These are phyloP conservation scores for Lizanozyma gosingica DNA, from an alignment of 1,139 yeast species.

Conservation along the genomic window DNA sequence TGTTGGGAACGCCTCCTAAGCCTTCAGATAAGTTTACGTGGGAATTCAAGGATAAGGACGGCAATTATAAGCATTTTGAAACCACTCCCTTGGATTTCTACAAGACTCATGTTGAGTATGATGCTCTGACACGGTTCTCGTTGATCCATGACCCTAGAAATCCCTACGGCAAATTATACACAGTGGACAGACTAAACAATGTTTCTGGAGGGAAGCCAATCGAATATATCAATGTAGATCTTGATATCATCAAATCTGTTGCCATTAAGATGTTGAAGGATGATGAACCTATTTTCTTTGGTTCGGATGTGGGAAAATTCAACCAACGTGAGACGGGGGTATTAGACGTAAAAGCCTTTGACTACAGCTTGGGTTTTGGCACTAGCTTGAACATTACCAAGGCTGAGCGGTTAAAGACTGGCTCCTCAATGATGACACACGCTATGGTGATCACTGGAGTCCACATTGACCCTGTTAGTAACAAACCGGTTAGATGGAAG, in stretches of 20 bases:
- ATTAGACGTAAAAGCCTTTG: slow-evolving; percentile 63
- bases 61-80: slow-evolving; percentile 42
- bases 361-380: slow-evolving; percentile 57
- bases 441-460: slow-evolving; percentile 79
- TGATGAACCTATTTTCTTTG: slow-evolving; percentile 75
- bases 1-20: slow-evolving; percentile 71
- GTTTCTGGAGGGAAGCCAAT: slow-evolving; percentile 60
- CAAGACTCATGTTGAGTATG: slow-evolving; percentile 41
- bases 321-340: slow-evolving; percentile 53
- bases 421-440: slow-evolving; percentile 66
- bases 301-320: slow-evolving; percentile 76
- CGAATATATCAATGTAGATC: slow-evolving; percentile 58
- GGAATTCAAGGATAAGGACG: slow-evolving; percentile 71
- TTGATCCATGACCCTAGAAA: slow-evolving; percentile 78
- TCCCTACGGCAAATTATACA: slow-evolving; percentile 48
- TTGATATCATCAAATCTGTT: slow-evolving; percentile 45
- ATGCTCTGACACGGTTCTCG: slow-evolving; percentile 50
- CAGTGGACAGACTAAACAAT: slow-evolving; percentile 68
- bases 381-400: slow-evolving; percentile 40
- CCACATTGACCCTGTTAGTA: slow-evolving; percentile 34
- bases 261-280: slow-evolving; percentile 60
- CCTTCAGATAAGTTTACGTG: slow-evolving; percentile 59
- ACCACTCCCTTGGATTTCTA: slow-evolving; percentile 62
- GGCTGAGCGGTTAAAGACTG: slow-evolving; percentile 46
- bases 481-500: slow-evolving; percentile 63